Percentiles rank a stretch among this genome's conserved stretches.
Conservation (phyloP, 495 filamentous ascomycete species). For the Aspergillus indologenus region DNA sequence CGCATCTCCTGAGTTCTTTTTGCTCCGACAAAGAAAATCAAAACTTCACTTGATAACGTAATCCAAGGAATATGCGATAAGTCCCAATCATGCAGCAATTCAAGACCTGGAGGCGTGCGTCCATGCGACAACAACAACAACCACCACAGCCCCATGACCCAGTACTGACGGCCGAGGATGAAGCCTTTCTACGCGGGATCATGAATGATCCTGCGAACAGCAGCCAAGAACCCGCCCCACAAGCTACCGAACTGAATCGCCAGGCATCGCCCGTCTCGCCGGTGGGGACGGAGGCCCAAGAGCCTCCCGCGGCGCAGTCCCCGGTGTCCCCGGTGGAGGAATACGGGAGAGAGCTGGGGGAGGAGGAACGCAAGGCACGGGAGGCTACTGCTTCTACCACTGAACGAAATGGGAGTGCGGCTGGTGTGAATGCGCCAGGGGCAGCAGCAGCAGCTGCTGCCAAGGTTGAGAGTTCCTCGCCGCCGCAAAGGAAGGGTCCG, state of each 20-base stretch:
- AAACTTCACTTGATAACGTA: neutral
- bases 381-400: slow-evolving; percentile 12
- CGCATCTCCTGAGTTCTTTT: too few relatives aligned
- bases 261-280: slow-evolving; percentile 9
- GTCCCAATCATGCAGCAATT: slow-evolving; percentile 40
- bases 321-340: slow-evolving; percentile 41
- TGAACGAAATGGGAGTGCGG: slow-evolving; percentile 6
- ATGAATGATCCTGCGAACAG: slow-evolving; percentile 32
- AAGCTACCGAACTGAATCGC: slow-evolving; percentile 6
- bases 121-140: slow-evolving; percentile 1
- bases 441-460: slow-evolving; percentile 10
- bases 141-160: slow-evolving; percentile 40
- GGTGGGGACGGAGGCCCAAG: slow-evolving; percentile 24
- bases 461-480: slow-evolving; percentile 20
- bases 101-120: slow-evolving; percentile 30
- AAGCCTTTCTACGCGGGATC: slow-evolving; percentile 52
- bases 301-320: slow-evolving; percentile 27
- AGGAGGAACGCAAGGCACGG: slow-evolving; percentile 30
- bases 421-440: neutral
- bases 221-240: slow-evolving; percentile 3
- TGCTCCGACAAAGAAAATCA: too few relatives aligned
- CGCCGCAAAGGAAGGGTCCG: slow-evolving; percentile 37
- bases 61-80: neutral
- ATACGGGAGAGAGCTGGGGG: slow-evolving; percentile 35
- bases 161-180: slow-evolving; percentile 53